Base-by-base conservation (phyloP, 2,329 filamentous ascomycete species). In the Fusarium multiceps region DNA sequence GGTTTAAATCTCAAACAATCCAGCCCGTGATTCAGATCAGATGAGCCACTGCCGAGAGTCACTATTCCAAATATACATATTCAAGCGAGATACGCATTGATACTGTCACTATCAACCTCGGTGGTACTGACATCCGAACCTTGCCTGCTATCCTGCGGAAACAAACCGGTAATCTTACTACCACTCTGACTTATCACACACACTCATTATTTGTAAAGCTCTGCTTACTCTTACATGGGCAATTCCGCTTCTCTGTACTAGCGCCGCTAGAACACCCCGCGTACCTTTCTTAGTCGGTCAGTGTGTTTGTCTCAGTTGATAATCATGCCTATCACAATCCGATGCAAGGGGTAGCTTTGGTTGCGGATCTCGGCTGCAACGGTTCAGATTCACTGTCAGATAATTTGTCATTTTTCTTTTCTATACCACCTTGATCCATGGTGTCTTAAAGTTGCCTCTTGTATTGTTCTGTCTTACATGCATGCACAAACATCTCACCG, bases 301-400 rank as follows among this genome's bases (percentile, higher is more conserved):
- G 34, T 56, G 63, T 63, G 63, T 51, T 18, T 67, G 64, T 67
- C 56, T 62, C 55, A 66, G 66, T 61, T 66, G 42, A 51, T 30
- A 47, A 16, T 37, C 7, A 25, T 46, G 14, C 21, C 48, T 66
- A 64, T 64, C 62, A 51, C 60, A 66, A 66, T 53, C 49, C 49
- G 49, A 41, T 66, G 63, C 62, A 66, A 66, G 63, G 63, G 62
- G 55, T 13, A 30, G 20, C 23, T 50, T 27, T 46, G 32, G 32
- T 16, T 32, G 27, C 21, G 30, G 23, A n/a, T 61, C n/a, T 48
- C 28, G 46, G 43, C 43, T 37, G 11, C 30, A 55, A 56, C 32
- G 42, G 32, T 32, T 27, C 25, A 25, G 20, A 32, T 32, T 28
- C 12, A 28, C 28, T 28, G 28, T 28, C 28, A 28, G 28, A 13